Base-by-base conservation (phyloP, 495 filamentous ascomycete species). In the Bombardia bombarda region DNA sequence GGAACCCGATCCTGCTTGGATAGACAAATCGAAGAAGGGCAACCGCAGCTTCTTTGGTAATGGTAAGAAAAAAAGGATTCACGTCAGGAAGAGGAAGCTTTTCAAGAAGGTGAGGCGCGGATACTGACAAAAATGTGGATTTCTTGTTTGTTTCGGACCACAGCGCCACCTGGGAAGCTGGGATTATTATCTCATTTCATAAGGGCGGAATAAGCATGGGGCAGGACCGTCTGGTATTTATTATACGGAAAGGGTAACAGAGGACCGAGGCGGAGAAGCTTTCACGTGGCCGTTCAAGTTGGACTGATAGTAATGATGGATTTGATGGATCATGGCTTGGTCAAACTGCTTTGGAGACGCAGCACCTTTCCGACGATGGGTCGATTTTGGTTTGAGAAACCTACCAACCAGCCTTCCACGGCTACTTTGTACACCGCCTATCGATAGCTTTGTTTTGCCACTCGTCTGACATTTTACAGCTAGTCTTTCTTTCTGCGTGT, bases 31-130 rank as follows among this genome's bases (percentile, higher is more conserved):
- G 6, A 13, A 28, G 2, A 13, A 28, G 19, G 64, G 64, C 13
- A 57, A 60, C 36, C 52, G 46, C 20, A 58, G 46, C 21, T 58
- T 60, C 22, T 66, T 64, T 45, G 58, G 32, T 33, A 35, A 32
- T 17, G 40, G 44, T 2, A 45, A 37, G 25, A 43, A 33, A 16
- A 47, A 57, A 12, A n/a, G n/a, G n/a, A n/a, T n/a, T n/a, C 22
- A 33, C 13, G n/a, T 30, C 6, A 47, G 33, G 25, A 54, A 43
- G 40, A 56, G 39, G 33, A 45, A 31, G 40, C 9, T 37, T 31
- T 17, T 16, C n/a, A 54, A 30, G 36, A 42, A 32, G 12, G 18
- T 40, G 2, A 48, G 47, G 31, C 45, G 51, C 21, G 50, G 53
- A 12, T 57, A 55, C 40, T 57, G 35, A 55, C 12, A 14, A 13